Evolutionary conservation across 345 rosid species (phyloP).

Genomic region (Psidium friedrichsthalianum): DNA sequence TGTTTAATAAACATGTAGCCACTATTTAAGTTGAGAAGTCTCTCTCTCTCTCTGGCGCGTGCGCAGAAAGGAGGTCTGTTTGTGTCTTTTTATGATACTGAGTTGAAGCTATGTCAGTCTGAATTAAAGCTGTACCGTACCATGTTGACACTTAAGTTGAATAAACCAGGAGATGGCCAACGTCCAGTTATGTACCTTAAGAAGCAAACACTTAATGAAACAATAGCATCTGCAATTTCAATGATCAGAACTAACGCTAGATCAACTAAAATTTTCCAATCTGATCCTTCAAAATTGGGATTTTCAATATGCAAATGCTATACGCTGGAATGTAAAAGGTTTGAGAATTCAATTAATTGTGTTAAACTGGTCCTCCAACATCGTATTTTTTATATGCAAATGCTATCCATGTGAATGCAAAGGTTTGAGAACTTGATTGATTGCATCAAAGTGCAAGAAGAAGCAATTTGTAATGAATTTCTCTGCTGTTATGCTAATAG

Average conservation of each 20-base stretch:
- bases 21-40: not conserved
- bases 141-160: not conserved
- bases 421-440: not conserved
- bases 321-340: not conserved
- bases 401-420: not conserved
- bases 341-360: not conserved
- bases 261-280: not conserved
- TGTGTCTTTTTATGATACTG: too few relatives aligned
- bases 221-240: not conserved
- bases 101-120: too few relatives aligned
- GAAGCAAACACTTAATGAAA: not conserved
- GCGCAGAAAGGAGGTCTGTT: too few relatives aligned
- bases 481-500: not conserved
- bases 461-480: not conserved
- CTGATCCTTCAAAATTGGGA: not conserved
- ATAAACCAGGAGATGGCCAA: not conserved
- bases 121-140: not conserved
- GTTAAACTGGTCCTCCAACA: not conserved
- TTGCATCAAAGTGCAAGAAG: not conserved
- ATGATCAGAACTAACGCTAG: not conserved
- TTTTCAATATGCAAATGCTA: not conserved
- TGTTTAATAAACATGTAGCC: not conserved
- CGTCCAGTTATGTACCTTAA: not conserved
- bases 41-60: too few relatives aligned
- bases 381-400: not conserved